phyloP scores from a whole-genome alignment of 768 basidiomycete species.

The Leccinum imitatum region DNA sequence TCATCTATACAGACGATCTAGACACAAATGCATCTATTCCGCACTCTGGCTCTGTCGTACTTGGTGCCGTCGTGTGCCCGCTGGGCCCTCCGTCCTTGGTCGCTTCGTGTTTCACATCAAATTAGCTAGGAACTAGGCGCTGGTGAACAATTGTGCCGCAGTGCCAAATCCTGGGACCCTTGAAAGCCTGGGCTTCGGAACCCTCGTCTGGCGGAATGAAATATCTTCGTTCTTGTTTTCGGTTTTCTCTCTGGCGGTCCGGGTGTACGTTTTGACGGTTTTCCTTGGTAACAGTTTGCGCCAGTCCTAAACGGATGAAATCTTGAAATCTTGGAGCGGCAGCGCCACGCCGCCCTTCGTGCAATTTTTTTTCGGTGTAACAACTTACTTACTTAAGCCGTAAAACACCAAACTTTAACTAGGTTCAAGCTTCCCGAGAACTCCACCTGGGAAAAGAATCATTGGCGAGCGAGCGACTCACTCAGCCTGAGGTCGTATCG shows the following conservation, averaged over 20 bases:
- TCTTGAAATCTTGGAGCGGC: background rate
- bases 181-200: background rate
- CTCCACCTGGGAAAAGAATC: background rate
- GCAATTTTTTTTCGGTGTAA: background rate
- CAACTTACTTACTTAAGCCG: background rate
- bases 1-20: constrained; percentile 4
- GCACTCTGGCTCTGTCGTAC: background rate
- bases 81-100: background rate
- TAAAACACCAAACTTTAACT: background rate
- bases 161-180: too few relatives aligned
- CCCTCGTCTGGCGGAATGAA: background rate
- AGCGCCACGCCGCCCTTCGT: background rate
- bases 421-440: background rate
- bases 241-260: background rate
- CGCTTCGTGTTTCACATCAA: background rate
- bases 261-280: background rate
- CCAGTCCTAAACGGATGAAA: background rate
- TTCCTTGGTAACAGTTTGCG: background rate
- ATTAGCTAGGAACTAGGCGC: background rate
- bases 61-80: background rate
- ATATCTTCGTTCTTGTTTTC: background rate
- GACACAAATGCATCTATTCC: constrained; percentile 13
- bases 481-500: background rate
- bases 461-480: background rate
- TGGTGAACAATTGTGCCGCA: too few relatives aligned